Base-by-base conservation (phyloP, 139 green algal species). In the Zygnema cylindricum region DNA sequence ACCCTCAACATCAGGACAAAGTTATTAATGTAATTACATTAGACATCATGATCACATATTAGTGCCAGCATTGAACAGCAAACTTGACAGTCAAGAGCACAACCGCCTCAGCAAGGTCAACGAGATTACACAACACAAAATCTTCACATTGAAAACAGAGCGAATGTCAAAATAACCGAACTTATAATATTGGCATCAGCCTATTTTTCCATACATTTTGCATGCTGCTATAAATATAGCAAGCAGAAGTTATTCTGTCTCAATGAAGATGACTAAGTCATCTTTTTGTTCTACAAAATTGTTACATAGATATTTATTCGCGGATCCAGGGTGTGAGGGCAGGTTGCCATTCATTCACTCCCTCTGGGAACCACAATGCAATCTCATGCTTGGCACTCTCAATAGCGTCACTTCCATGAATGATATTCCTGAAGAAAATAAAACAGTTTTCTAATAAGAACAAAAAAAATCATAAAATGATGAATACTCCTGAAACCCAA, bases 381-480 rank as follows among this genome's bases (percentile, higher is more conserved):
- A 99, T 97, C 94, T 99, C 97, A 77, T 96, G 95, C 89, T 98
- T 85, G 54, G 95, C 97, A 89, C 93, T 98, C 91, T 99, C 97
- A 49, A 98, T 96, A 35, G 86, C 86, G 94, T 99, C 97, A 35
- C 93, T 96, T 88, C 95, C 96, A 90, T 98, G 96, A 92, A 98
- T 98, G 41, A 99, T 92, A 90, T 99, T 99, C 88, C 97, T 95
- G 63, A n/a, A 76, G 2, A 90, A 49, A 86, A 32, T 30, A 1
- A 30, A 81, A 38, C 38, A 81, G 22, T 84, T 3, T 2, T 77
- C n/a, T 38, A 25, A 77, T 75, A 54, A 36, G 32, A 83, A 7
- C 25, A 83, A 25, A 73, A 73, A 73, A 25, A 73, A 30, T 30
- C 30, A 73, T 73, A 73, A 25, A 82, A 82, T 22, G 30, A 43